phyloP scores from a whole-genome alignment of 768 basidiomycete genomes.

The Mycena galopus region DNA sequence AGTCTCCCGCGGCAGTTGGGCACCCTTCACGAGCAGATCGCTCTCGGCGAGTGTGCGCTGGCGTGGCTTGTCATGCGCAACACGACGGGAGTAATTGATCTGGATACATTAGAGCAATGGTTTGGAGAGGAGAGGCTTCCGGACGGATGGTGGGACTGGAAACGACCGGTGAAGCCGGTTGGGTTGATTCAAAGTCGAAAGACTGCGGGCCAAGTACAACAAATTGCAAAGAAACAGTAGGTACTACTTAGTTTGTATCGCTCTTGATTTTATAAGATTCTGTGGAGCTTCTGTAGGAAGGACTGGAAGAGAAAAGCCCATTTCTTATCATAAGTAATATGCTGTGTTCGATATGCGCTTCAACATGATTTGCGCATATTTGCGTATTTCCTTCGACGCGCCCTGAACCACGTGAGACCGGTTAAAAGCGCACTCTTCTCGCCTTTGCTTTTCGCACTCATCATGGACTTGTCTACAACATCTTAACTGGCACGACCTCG shows the following conservation, averaged over 20 bases:
- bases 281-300: no score
- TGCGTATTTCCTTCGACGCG: no score
- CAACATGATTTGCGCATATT: no score
- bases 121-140: slow-evolving; percentile 73
- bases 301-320: no score
- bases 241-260: not conserved
- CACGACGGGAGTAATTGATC: slow-evolving; percentile 39
- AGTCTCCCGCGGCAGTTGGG: slow-evolving; percentile 48
- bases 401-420: no score
- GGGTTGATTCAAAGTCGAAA: slow-evolving; percentile 44
- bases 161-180: slow-evolving; percentile 45
- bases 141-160: slow-evolving; percentile 63
- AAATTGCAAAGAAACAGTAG: not conserved
- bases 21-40: slow-evolving; percentile 64
- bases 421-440: no score
- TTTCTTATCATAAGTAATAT: no score
- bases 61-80: slow-evolving; percentile 60
- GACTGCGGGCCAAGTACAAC: slow-evolving; percentile 30
- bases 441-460: no score
- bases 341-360: no score
- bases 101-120: slow-evolving; percentile 58
- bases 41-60: slow-evolving; percentile 70
- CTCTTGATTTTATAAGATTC: not conserved
- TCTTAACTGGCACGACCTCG: no score
- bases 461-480: no score